These are phyloP conservation scores for Plasmodium adleri DNA, from an alignment of 169 alveolate species.

Conservation along the genomic window DNA sequence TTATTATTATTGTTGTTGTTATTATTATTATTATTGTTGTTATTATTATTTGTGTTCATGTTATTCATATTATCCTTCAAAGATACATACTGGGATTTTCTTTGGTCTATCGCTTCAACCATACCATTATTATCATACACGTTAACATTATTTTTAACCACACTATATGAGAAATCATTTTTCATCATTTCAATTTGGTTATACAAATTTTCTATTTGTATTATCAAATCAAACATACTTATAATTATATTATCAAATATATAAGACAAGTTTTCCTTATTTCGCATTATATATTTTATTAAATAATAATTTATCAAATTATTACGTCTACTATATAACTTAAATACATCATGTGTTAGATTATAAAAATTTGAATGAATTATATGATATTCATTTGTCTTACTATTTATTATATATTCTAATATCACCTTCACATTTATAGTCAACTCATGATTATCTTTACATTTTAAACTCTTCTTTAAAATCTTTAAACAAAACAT, in stretches of 20 bases:
- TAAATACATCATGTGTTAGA: constrained; percentile 55
- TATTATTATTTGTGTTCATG: not conserved
- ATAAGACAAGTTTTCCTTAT: constrained; percentile 37
- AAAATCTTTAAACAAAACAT: constrained; percentile 22
- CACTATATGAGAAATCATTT: no score
- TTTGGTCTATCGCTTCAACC: not conserved
- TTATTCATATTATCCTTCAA: no score
- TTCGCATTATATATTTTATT: constrained; percentile 18
- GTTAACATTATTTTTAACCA: not conserved
- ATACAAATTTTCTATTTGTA: constrained; percentile 14
- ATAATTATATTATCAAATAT: constrained; percentile 57
- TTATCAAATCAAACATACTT: constrained; percentile 50
- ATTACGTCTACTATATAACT: constrained; percentile 26
- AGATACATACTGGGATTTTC: no score
- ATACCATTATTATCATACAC: not conserved
- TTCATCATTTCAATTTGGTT: no score
- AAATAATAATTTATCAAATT: constrained; percentile 40
- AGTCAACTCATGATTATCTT: constrained; percentile 30
- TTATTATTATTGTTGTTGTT: not conserved
- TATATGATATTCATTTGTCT: constrained; percentile 43
- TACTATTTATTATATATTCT: constrained; percentile 31
- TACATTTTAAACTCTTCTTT: constrained; percentile 16
- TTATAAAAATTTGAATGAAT: constrained; percentile 43
- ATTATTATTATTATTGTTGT: not conserved
- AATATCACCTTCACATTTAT: constrained; percentile 42